A percentile compares a stretch with the other conserved stretches of the same genome.
phyloP scores from a whole-genome alignment of 495 filamentous ascomycete species.

The Hypoxylon intermedium region DNA sequence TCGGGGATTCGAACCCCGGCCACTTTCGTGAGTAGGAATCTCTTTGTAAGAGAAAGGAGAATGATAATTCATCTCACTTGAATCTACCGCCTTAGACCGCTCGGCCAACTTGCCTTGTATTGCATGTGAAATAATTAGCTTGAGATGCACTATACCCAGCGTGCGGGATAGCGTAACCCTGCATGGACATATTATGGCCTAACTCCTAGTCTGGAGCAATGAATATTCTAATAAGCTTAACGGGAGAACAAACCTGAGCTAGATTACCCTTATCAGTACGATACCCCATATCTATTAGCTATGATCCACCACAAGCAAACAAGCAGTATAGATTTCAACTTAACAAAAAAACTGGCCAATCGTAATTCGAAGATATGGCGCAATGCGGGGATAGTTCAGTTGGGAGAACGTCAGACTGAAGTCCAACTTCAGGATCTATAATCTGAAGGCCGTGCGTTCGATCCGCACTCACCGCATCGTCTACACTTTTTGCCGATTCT shows the following conservation, averaged over 20 bases:
- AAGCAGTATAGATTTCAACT: too few species aligned
- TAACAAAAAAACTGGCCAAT: too few species aligned
- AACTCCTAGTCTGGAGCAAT: too few species aligned
- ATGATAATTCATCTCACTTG: slow-evolving; percentile 13
- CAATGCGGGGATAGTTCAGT: slow-evolving; percentile 46
- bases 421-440: slow-evolving; percentile 42
- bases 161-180: too few species aligned
- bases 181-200: too few species aligned
- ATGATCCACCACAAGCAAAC: too few species aligned
- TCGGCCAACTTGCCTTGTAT: slow-evolving; percentile 26
- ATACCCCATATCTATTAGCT: too few species aligned
- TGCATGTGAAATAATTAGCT: neutral
- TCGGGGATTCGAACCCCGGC: slow-evolving; percentile 30
- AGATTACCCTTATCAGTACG: too few species aligned
- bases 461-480: slow-evolving; percentile 44
- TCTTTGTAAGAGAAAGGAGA: slow-evolving; percentile 13
- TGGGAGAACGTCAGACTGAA: slow-evolving; percentile 54
- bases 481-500: slow-evolving; percentile 15
- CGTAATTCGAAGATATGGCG: neutral
- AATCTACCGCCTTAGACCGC: slow-evolving; percentile 37
- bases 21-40: slow-evolving; percentile 28
- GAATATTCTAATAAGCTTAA: too few species aligned
- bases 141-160: neutral
- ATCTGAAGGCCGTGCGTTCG: slow-evolving; percentile 42
- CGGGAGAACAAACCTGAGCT: too few species aligned